phyloP scores from a whole-genome alignment of 768 basidiomycete species.

The Rhizopogon salebrosus region DNA sequence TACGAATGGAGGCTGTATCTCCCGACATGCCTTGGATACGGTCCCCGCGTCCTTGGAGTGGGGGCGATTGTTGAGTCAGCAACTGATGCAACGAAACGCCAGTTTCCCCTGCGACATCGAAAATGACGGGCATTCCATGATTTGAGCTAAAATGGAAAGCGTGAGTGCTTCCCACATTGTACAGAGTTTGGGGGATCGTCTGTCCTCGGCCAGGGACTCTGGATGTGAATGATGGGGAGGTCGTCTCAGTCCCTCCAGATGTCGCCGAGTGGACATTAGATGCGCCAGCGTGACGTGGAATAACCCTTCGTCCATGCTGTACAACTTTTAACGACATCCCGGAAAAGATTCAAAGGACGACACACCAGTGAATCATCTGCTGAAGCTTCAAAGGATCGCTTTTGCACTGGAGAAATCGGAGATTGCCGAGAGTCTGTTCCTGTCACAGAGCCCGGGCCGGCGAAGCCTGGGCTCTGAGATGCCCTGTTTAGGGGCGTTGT shows the following conservation, averaged over 20 bases:
- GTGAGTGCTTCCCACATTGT: slow-evolving; percentile 11
- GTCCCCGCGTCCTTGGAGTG: slow-evolving; percentile 51
- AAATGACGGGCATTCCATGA: slow-evolving; percentile 54
- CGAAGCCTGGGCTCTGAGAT: slow-evolving; percentile 1
- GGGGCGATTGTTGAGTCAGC: slow-evolving; percentile 48
- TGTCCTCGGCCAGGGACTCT: slow-evolving; percentile 13
- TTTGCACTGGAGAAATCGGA: slow-evolving; percentile 17
- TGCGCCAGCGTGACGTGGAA: slow-evolving; percentile 11
- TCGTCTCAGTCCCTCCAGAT: neutral
- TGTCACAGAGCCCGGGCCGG: neutral
- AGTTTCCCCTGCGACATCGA: slow-evolving; percentile 47
- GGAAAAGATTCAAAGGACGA: slow-evolving; percentile 10
- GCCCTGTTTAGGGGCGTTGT: slow-evolving; percentile 11
- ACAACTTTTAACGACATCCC: slow-evolving; percentile 12
- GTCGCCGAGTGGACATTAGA: slow-evolving; percentile 8
- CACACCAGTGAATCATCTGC: neutral
- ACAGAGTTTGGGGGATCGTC: slow-evolving; percentile 19
- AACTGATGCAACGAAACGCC: slow-evolving; percentile 63
- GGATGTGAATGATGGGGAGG: neutral
- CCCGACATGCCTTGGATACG: slow-evolving; percentile 57
- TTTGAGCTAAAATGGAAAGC: neutral
- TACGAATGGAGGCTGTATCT: slow-evolving; percentile 69
- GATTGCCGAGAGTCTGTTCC: slow-evolving; percentile 6
- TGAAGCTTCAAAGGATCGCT: slow-evolving; percentile 9
- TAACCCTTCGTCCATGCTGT: slow-evolving; percentile 15